These are phyloP conservation scores for Penicillium maclennaniae DNA, from an alignment of 495 filamentous ascomycete genomes.

Conservation along the genomic window DNA sequence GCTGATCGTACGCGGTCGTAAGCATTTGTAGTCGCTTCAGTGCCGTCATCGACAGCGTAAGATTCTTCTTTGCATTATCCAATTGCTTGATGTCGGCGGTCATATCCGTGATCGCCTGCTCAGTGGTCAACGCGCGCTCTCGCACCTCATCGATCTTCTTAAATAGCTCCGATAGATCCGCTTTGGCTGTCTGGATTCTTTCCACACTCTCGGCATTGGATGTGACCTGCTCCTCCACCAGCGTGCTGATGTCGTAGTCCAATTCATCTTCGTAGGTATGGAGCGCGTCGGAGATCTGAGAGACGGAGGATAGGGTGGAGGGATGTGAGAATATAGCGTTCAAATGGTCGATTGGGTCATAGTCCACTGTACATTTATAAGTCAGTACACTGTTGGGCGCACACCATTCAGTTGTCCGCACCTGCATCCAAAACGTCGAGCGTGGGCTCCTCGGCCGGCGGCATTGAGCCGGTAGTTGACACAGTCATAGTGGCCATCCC, in stretches of 20 bases:
- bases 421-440: slow-evolving; percentile 45
- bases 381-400: slow-evolving; percentile 17
- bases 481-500: slow-evolving; percentile 39
- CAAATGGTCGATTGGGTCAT: slow-evolving; percentile 89
- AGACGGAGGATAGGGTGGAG: slow-evolving; percentile 76
- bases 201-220: slow-evolving; percentile 83
- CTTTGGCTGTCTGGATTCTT: slow-evolving; percentile 85
- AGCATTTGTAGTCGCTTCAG: slow-evolving; percentile 97
- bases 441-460: slow-evolving; percentile 33
- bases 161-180: slow-evolving; percentile 84
- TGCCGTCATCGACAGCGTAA: slow-evolving; percentile 96
- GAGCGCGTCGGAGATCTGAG: slow-evolving; percentile 65
- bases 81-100: slow-evolving; percentile 98
- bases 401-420: slow-evolving; percentile 14
- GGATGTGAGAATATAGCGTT: slow-evolving; percentile 93
- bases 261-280: slow-evolving; percentile 79
- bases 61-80: slow-evolving; percentile 92
- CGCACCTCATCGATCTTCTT: slow-evolving; percentile 94
- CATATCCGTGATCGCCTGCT: slow-evolving; percentile 96
- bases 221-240: slow-evolving; percentile 76
- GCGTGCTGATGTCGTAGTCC: slow-evolving; percentile 69
- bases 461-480: slow-evolving; percentile 37
- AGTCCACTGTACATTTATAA: slow-evolving; percentile 62
- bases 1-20: slow-evolving; percentile 96
- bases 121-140: slow-evolving; percentile 82